Base-by-base conservation (phyloP, 495 filamentous ascomycete genomes). In the Gamarada debralockiae region DNA sequence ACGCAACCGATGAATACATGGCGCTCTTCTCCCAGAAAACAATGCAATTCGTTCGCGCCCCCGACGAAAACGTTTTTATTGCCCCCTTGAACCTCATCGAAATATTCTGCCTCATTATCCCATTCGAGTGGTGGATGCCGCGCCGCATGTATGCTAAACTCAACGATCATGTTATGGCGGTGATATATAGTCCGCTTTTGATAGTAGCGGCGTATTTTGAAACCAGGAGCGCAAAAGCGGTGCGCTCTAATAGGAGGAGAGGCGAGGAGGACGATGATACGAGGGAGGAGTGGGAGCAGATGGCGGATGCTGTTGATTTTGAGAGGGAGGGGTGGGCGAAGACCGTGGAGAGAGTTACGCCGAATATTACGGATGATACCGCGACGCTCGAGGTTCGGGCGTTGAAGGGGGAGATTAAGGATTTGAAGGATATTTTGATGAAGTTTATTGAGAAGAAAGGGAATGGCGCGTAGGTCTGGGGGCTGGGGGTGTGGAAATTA, bases 41-140 rank as follows among this genome's bases (percentile, higher is more conserved):
- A 1, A 89, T 97, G 74, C 87, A 91, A 60, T 98, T 96, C 60
- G 89, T 97, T 8, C 89, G 95, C 29, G 95, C 93, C 0, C 93
- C 93, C 0, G 93, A 97, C 60, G 95, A 97, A 67, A 97, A 98
- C 59, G 93, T 98, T 40, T 98, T 92, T 68, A 95, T 98, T 51
- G 83, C 93, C 4, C 90, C 93, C 0, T 90, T 97, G 70, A 98
- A 98, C 65, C 78, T 98, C 9, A 79, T 98, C 45, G 93, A 97
- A 63, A 83, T 97, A 14, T 76, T 96, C 59, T 73, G 77, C 40
- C 70, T 97, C 2, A 75, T 90, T 44, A 58, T 91, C 2, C 90
- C 91, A 27, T 84, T 97, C 49, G 93, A 97, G 72, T 98, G 95
- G 95, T 97, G 93, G 95, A 76, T 97, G 65, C 63, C 80, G 15